phyloP scores from a whole-genome alignment of 345 rosid species.

The Gossypium bickii region DNA sequence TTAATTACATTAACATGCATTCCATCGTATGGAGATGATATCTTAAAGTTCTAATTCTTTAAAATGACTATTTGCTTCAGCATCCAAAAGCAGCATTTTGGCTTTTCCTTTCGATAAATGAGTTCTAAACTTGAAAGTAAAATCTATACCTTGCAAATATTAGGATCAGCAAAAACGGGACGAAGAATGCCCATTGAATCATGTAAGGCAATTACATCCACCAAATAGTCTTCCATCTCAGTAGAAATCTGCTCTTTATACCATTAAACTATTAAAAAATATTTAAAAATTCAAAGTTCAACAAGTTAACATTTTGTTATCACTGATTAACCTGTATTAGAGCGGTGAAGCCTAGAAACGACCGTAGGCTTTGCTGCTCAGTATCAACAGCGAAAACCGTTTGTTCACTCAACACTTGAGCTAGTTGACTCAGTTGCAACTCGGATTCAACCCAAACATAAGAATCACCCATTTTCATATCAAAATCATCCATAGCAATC shows the following conservation, averaged over 20 bases:
- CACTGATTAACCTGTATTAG: conserved; percentile 59
- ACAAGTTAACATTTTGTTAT: neutral
- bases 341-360: conserved; percentile 87
- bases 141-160: conserved; percentile 67
- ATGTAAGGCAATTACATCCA: conserved; percentile 77
- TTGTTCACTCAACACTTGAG: conserved; percentile 44
- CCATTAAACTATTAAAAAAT: neutral
- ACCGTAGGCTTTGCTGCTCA: conserved; percentile 81
- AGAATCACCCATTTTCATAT: conserved; percentile 24
- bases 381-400: conserved; percentile 74
- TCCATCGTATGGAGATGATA: neutral
- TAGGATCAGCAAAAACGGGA: conserved; percentile 66
- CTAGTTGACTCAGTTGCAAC: conserved; percentile 61
- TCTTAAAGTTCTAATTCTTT: neutral
- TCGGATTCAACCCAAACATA: conserved; percentile 73
- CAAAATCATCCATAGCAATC: conserved; percentile 15
- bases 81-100: neutral
- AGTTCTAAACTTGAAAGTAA: neutral
- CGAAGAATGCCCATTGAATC: conserved; percentile 65
- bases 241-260: conserved; percentile 59
- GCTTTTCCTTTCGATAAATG: neutral
- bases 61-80: neutral
- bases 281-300: neutral
- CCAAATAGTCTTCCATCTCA: conserved; percentile 54
- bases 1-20: neutral